Evolutionary conservation across 306 rosid species (phyloP).

Genomic region (Dalbergia cochinchinensis): DNA sequence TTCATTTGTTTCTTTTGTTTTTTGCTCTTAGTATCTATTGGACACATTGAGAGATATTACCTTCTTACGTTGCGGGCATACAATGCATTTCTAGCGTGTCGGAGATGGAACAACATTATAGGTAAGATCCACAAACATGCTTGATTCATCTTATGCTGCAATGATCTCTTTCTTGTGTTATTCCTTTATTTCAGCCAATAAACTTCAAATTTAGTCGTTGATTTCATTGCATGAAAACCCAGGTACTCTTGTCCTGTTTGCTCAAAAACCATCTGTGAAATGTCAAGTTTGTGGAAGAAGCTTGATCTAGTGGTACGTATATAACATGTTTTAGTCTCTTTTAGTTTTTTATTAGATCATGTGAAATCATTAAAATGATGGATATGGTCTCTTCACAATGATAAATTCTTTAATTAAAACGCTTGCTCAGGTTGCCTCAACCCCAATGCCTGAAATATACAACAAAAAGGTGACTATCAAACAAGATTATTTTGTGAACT

Average conservation of each 20-base stretch:
- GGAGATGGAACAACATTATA: constrained; percentile 76
- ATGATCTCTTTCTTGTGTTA: not conserved
- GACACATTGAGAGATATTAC: constrained; percentile 70
- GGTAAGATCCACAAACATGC: constrained; percentile 53
- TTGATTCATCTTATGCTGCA: not conserved
- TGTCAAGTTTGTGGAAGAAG: constrained; percentile 52
- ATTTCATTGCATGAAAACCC: constrained; percentile 33
- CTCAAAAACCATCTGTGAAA: constrained; percentile 73
- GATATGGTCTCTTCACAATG: constrained; percentile 4
- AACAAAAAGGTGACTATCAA: constrained; percentile 58
- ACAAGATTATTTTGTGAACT: not conserved
- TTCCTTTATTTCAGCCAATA: not conserved
- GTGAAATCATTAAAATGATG: too few species aligned
- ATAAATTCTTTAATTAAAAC: constrained; percentile 36
- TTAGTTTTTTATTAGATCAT: not conserved
- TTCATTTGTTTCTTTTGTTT: not conserved
- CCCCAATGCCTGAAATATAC: constrained; percentile 68
- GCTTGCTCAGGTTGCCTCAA: constrained; percentile 62
- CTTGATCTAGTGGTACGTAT: constrained; percentile 68
- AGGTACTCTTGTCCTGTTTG: constrained; percentile 82
- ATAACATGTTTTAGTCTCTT: not conserved
- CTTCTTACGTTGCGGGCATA: constrained; percentile 87
- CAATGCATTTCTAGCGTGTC: constrained; percentile 81
- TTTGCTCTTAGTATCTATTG: constrained; percentile 66
- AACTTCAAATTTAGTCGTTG: not conserved